A percentile compares a stretch with the other conserved stretches of the same genome.
Conservation (phyloP, 2,329 filamentous ascomycete genomes). For the Scortechinia acanthostroma region DNA sequence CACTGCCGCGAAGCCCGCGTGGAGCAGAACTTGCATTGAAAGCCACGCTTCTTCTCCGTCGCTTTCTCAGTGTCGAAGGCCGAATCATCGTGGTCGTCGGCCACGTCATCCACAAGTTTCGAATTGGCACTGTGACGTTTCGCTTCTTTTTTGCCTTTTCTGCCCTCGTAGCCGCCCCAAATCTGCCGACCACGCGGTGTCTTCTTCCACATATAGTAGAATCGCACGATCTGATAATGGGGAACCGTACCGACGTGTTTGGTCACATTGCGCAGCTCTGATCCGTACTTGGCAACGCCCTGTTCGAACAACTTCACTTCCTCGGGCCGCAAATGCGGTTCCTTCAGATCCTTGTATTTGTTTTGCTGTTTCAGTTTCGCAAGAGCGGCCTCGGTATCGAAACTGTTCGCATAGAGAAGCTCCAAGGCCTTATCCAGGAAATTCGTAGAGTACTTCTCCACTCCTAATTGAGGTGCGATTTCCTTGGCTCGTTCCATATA, state of each 20-base stretch:
- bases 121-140: conserved; percentile 42
- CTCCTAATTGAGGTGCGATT: conserved; percentile 44
- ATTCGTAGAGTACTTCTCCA: conserved; percentile 55
- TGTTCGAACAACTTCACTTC: conserved; percentile 67
- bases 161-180: conserved; percentile 64
- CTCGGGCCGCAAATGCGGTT: conserved; percentile 58
- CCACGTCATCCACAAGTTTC: conserved; percentile 64
- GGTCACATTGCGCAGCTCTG: conserved; percentile 61
- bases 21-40: conserved; percentile 68
- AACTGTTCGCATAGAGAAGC: conserved; percentile 51
- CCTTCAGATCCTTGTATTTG: conserved; percentile 53
- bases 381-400: conserved; percentile 51
- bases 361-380: conserved; percentile 51
- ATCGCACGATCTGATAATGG: conserved; percentile 62
- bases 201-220: conserved; percentile 76
- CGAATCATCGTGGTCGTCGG: conserved; percentile 67
- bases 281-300: conserved; percentile 64
- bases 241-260: conserved; percentile 61
- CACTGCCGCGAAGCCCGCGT: conserved; percentile 59
- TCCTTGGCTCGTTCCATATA: conserved; percentile 52
- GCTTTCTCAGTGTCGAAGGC: conserved; percentile 70
- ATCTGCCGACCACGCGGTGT: conserved; percentile 59
- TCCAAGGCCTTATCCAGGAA: conserved; percentile 65
- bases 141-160: conserved; percentile 61
- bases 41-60: conserved; percentile 49